Percentiles rank a stretch among this genome's conserved stretches.
Conservation (phyloP, 2,329 filamentous ascomycete species). For the Stachybotrys elegans region DNA sequence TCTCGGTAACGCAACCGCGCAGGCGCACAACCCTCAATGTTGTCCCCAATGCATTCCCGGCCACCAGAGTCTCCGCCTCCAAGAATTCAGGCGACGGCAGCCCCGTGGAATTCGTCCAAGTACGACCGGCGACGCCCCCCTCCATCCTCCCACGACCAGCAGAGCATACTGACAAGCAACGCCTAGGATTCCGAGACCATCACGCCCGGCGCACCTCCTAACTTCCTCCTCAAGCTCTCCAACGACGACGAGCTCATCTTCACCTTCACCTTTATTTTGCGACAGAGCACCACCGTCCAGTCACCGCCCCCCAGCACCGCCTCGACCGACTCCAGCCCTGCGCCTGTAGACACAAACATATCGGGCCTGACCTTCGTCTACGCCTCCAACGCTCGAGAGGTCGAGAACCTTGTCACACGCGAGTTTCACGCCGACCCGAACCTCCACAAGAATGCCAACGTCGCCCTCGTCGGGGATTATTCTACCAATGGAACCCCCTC, state of each 20-base stretch:
- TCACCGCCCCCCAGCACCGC: constrained; percentile 31
- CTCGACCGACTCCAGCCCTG: constrained; percentile 43
- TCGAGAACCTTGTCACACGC: constrained; percentile 88
- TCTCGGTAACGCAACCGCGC: constrained; percentile 75
- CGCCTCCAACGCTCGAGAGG: constrained; percentile 76
- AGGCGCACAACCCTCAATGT: constrained; percentile 73
- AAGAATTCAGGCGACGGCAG: constrained; percentile 68
- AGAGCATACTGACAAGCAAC: constrained; percentile 12
- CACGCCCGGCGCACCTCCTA: constrained; percentile 46
- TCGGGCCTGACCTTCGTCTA: constrained; percentile 90
- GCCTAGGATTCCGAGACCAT: constrained; percentile 70
- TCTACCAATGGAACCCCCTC: constrained; percentile 76
- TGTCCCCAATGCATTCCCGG: constrained; percentile 81
- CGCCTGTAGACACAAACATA: constrained; percentile 66
- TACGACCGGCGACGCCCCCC: constrained; percentile 34
- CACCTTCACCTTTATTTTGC: constrained; percentile 83
- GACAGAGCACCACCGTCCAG: constrained; percentile 38
- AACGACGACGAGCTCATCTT: constrained; percentile 93
- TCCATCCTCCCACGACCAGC: constrained; percentile 9
- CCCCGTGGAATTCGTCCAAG: constrained; percentile 89
- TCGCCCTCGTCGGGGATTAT: constrained; percentile 90
- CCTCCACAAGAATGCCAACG: constrained; percentile 93
- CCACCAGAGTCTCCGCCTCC: constrained; percentile 68
- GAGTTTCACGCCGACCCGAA: constrained; percentile 98
- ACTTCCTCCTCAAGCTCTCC: constrained; percentile 78